Evolutionary conservation across 805 yeast genomes (phyloP).

Genomic region (Metschnikowia lunata): DNA sequence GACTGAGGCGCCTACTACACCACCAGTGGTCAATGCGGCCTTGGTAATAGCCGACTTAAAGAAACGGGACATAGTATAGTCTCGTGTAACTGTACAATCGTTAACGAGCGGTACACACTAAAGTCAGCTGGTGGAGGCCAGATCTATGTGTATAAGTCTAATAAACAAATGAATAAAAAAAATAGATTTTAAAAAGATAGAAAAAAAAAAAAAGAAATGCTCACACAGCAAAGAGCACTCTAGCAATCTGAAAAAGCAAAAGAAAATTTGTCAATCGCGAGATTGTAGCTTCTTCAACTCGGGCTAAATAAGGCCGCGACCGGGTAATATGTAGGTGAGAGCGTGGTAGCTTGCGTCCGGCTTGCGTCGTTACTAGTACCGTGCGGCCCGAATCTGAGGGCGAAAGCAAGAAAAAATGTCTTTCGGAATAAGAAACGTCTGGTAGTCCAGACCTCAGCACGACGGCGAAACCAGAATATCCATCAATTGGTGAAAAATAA

Average conservation of each 20-base stretch:
- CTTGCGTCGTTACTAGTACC: slow-evolving; percentile 3
- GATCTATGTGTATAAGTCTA: background rate
- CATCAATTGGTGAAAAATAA: too few relatives aligned
- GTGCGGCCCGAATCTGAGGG: background rate
- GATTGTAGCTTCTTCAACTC: background rate
- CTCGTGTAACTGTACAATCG: too few relatives aligned
- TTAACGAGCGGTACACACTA: too few relatives aligned
- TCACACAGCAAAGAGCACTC: too few relatives aligned
- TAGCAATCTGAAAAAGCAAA: too few relatives aligned
- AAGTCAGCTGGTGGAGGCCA: too few relatives aligned
- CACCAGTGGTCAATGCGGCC: slow-evolving; percentile 28
- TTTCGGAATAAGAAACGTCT: too few relatives aligned
- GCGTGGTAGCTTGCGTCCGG: slow-evolving; percentile 13
- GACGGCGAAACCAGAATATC: too few relatives aligned
- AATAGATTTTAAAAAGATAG: background rate
- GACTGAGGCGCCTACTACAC: slow-evolving; percentile 33
- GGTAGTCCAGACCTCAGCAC: too few relatives aligned
- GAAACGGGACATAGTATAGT: slow-evolving; percentile 16
- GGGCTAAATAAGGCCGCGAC: slow-evolving; percentile 14
- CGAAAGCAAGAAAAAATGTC: background rate
- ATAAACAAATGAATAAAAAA: background rate
- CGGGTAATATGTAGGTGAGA: slow-evolving; percentile 12
- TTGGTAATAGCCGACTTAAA: slow-evolving; percentile 26
- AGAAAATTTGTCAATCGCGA: too few relatives aligned
- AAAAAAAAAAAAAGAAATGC: background rate